Base-by-base conservation (phyloP, 2,329 filamentous ascomycete genomes). In the Aspergillus viridinutans region DNA sequence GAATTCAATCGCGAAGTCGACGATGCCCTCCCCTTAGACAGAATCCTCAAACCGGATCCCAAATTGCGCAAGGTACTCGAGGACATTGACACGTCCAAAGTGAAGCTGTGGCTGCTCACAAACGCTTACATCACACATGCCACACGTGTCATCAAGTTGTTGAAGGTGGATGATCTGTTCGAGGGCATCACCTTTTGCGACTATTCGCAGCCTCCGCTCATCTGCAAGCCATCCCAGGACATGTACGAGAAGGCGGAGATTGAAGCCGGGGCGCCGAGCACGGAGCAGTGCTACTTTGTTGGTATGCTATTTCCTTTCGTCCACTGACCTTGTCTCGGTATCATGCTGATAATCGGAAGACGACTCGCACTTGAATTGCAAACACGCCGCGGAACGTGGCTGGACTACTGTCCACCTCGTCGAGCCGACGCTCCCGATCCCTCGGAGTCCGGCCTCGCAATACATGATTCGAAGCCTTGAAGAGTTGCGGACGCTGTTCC, bases 131-230 rank as follows among this genome's bases (percentile, higher is more conserved):
- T 95, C 62, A 97, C 82, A 35, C 94, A 99, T 69, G 94, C 86
- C 32, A 87, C 85, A 68, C 80, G 92, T 45, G 94, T 99, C 0
- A 85, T 97, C 12, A 85, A 82, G 58, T 78, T 99, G 21, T 80
- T 99, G 1, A 87, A 84, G 2, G 80, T 99, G 25, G 92, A 95
- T 1, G 90, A 96, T 70, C 77, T 93, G 26, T 99, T 99, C 69
- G 93, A 97, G 61, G 94, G 94, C 7, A 85, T 97, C 59, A 99
- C 94, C 0, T 99, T 86, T 73, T 99, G 95, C 71, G 90, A 99
- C 74, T 99, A 99, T 74, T 82, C 79, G 10, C 76, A 83, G 17
- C 78, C 84, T 45, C 88, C 85, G 5, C 81, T 99, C 60, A 76
- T 95, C 49, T 97, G 94, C 79, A 99, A 99, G 73, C 94, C 94